phyloP scores from a whole-genome alignment of 345 rosid genomes.

The Rubroshorea leprosula region DNA sequence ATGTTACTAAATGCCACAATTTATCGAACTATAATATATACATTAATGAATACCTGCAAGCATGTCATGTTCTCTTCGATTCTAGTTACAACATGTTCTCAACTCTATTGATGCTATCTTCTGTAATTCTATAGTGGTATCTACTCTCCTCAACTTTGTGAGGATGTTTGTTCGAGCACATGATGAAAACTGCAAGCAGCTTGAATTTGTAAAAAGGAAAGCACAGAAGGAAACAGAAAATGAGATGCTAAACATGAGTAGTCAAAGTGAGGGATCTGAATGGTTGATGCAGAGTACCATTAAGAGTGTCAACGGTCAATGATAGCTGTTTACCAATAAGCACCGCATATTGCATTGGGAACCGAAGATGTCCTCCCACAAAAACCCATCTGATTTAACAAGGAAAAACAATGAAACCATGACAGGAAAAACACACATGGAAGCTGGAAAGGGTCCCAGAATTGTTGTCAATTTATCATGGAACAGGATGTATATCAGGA shows the following conservation, averaged over 20 bases:
- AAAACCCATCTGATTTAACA: too few species aligned
- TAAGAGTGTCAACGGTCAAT: slow-evolving; percentile 11
- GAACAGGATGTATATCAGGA: slow-evolving; percentile 10
- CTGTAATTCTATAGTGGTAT: slow-evolving; percentile 48
- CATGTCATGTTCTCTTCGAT: too few species aligned
- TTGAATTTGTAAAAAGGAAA: slow-evolving; percentile 60
- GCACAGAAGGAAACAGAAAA: slow-evolving; percentile 44
- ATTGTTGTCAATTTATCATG: background rate
- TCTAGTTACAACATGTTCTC: too few species aligned
- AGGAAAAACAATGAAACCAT: too few species aligned
- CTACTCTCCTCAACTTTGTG: slow-evolving; percentile 72
- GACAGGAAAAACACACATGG: too few species aligned
- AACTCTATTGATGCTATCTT: background rate
- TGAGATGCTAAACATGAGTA: slow-evolving; percentile 29
- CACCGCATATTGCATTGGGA: too few species aligned
- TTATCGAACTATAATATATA: too few species aligned
- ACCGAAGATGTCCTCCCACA: too few species aligned
- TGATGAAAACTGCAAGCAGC: slow-evolving; percentile 65
- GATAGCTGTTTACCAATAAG: slow-evolving; percentile 2
- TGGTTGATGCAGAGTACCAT: slow-evolving; percentile 4
- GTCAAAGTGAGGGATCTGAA: slow-evolving; percentile 22
- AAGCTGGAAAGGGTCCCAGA: too few species aligned
- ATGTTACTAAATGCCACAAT: too few species aligned
- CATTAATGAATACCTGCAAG: too few species aligned
- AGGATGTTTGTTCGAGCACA: slow-evolving; percentile 72